Evolutionary conservation across 106 monocot genomes (phyloP).

Genomic region (Allium sativum): DNA sequence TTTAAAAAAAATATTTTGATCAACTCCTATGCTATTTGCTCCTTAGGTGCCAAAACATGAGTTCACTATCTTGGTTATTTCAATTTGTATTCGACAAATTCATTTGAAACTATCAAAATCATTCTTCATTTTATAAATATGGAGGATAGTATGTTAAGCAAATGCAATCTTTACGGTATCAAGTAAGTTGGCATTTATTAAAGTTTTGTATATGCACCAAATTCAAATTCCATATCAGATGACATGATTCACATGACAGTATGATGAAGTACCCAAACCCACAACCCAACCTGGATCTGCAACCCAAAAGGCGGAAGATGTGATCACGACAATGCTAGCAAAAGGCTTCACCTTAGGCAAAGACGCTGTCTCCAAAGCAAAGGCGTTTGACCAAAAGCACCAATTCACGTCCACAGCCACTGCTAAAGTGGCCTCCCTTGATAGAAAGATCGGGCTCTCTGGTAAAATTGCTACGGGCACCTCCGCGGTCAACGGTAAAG

Average conservation of each 20-base stretch:
- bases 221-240: too few species aligned
- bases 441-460: slow-evolving; percentile 60
- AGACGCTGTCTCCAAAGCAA: slow-evolving; percentile 70
- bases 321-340: slow-evolving; percentile 70
- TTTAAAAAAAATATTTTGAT: too few species aligned
- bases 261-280: slow-evolving; percentile 14
- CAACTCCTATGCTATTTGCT: too few species aligned
- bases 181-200: too few species aligned
- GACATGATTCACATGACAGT: slow-evolving; percentile 1
- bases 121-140: too few species aligned
- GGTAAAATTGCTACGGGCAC: slow-evolving; percentile 69
- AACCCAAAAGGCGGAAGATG: slow-evolving; percentile 74
- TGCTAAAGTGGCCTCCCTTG: slow-evolving; percentile 51
- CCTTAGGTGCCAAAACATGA: too few species aligned
- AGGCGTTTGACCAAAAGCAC: slow-evolving; percentile 75
- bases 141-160: too few species aligned
- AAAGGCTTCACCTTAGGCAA: slow-evolving; percentile 79
- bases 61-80: too few species aligned
- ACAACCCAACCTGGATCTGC: slow-evolving; percentile 32
- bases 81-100: too few species aligned
- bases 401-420: slow-evolving; percentile 74
- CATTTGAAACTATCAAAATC: too few species aligned
- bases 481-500: slow-evolving; percentile 61
- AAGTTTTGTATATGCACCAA: too few species aligned
- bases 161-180: too few species aligned